Percentiles rank a stretch among this genome's conserved stretches.
Conservation (phyloP, 306 rosid genomes). For the Echinosophora koreensis region DNA sequence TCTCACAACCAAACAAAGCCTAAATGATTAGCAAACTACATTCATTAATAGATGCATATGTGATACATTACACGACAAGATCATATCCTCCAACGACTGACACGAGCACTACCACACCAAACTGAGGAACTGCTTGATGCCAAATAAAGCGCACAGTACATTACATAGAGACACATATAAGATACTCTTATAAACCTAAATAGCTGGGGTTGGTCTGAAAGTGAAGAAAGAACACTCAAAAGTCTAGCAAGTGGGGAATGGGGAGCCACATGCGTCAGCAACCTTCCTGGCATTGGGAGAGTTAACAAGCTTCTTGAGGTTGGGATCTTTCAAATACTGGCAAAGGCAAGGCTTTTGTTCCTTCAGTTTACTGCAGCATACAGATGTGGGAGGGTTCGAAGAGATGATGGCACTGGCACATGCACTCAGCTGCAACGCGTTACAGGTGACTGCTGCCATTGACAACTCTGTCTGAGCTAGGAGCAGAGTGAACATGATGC, state of each 20-base stretch:
- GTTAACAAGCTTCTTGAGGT: slow-evolving; percentile 59
- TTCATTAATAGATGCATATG: slow-evolving; percentile 18
- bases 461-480: slow-evolving; percentile 34
- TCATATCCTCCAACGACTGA: slow-evolving; percentile 11
- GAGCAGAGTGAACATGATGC: slow-evolving; percentile 34
- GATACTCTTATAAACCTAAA: neutral
- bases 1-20: too few species aligned
- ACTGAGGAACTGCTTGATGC: slow-evolving; percentile 16
- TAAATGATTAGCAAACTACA: slow-evolving; percentile 9
- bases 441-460: slow-evolving; percentile 57
- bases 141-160: slow-evolving; percentile 18
- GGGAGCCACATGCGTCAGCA: slow-evolving; percentile 55
- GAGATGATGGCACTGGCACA: slow-evolving; percentile 58
- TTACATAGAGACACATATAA: slow-evolving; percentile 11
- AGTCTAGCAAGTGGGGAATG: slow-evolving; percentile 56
- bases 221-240: neutral
- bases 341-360: slow-evolving; percentile 73
- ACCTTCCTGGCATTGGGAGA: slow-evolving; percentile 71
- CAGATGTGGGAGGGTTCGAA: slow-evolving; percentile 46
- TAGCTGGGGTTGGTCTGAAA: neutral
- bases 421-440: slow-evolving; percentile 57
- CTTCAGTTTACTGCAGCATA: slow-evolving; percentile 60
- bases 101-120: slow-evolving; percentile 18
- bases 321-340: slow-evolving; percentile 62
- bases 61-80: neutral